Conservation (phyloP, 2,329 filamentous ascomycete genomes). For the Colletotrichum graminicola region DNA sequence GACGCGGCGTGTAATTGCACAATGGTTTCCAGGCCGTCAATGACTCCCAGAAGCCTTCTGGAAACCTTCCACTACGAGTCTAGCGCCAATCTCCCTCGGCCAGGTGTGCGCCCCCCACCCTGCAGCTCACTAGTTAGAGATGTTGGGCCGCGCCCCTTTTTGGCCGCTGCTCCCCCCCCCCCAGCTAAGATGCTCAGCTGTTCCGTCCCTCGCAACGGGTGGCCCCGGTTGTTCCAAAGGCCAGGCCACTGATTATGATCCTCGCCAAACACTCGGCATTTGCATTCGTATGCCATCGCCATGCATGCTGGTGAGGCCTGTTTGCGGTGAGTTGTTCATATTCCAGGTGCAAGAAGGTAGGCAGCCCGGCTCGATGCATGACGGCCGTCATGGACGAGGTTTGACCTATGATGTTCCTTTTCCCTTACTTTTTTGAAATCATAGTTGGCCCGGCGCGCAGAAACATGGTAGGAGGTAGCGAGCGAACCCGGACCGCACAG, state of each 20-base stretch:
- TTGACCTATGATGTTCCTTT: background rate
- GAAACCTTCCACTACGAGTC: constrained; percentile 51
- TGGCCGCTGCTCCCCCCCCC: constrained; percentile 6
- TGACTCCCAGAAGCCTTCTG: constrained; percentile 49
- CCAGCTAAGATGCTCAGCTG: constrained; percentile 27
- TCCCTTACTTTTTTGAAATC: background rate
- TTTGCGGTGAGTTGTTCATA: constrained; percentile 15
- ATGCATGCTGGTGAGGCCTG: constrained; percentile 9
- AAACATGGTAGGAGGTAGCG: constrained; percentile 4
- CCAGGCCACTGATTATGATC: constrained; percentile 19
- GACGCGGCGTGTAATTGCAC: constrained; percentile 33
- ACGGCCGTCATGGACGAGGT: constrained; percentile 1
- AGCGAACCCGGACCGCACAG: constrained; percentile 24
- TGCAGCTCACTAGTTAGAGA: constrained; percentile 36
- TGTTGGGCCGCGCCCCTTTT: constrained; percentile 34
- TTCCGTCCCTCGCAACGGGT: constrained; percentile 21
- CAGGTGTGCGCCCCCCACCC: constrained; percentile 27
- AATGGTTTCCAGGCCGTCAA: constrained; percentile 27
- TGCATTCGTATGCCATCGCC: background rate
- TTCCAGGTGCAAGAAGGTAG: background rate
- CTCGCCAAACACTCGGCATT: constrained; percentile 13
- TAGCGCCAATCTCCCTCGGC: constrained; percentile 49
- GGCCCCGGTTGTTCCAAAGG: constrained; percentile 16
- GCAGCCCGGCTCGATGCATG: constrained; percentile 9
- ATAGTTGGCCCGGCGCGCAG: constrained; percentile 13